Conservation (phyloP, 257 asterid species). For the Fraxinus anomala region DNA sequence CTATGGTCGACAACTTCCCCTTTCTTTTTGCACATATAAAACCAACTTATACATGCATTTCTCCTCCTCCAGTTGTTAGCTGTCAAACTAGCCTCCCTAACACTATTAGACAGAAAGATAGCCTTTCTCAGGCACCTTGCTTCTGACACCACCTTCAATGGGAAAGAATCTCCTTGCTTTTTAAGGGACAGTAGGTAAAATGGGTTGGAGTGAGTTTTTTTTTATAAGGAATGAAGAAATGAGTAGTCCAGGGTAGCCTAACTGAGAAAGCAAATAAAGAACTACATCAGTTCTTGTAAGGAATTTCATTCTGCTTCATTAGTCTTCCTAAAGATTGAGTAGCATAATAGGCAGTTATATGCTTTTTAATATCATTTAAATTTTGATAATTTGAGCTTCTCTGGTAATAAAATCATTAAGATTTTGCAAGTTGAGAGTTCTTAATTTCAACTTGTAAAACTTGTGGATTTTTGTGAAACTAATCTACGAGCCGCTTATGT, state of each 20-base stretch:
- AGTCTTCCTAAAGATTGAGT: background rate
- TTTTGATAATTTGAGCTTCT: background rate
- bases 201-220: background rate
- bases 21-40: background rate
- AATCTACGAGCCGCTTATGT: slow-evolving; percentile 5
- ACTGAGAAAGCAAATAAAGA: background rate
- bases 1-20: background rate
- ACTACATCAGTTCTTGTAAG: background rate
- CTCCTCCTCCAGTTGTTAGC: background rate
- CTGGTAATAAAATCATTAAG: background rate
- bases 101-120: background rate
- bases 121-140: background rate
- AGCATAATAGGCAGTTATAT: background rate
- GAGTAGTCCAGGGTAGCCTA: background rate
- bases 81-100: background rate
- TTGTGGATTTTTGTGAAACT: background rate
- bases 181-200: background rate
- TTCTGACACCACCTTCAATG: background rate
- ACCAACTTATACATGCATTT: background rate
- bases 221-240: background rate
- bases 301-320: background rate
- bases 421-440: background rate
- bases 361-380: background rate
- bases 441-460: background rate
- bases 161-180: background rate